phyloP scores from a whole-genome alignment of 2,329 filamentous ascomycete genomes.

The Claviceps citrina region DNA sequence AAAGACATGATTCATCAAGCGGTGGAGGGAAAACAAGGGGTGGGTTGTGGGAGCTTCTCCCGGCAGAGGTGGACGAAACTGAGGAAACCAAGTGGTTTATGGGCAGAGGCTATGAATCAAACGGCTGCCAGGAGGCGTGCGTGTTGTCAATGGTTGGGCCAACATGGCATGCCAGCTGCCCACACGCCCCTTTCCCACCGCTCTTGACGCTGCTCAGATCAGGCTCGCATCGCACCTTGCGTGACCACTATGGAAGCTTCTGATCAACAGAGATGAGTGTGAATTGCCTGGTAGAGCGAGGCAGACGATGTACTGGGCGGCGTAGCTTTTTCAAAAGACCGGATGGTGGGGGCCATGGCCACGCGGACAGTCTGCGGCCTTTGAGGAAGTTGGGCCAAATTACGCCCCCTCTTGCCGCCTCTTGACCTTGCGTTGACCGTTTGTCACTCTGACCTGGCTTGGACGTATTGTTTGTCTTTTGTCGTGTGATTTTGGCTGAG shows the following conservation, averaged over 20 bases:
- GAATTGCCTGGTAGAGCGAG: background rate
- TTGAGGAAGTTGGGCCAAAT: no score
- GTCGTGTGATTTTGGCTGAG: no score
- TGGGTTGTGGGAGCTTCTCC: no score
- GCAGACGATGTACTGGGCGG: background rate
- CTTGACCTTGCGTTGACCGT: background rate
- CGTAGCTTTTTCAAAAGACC: background rate
- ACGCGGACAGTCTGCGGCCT: background rate
- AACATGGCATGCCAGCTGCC: background rate
- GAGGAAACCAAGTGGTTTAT: background rate
- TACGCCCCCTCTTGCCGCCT: no score
- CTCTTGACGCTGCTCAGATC: background rate
- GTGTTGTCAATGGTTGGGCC: background rate
- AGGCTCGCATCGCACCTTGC: background rate
- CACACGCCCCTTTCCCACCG: background rate
- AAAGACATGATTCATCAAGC: conserved; percentile 1
- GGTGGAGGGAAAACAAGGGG: background rate
- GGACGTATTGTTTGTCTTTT: no score
- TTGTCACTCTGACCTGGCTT: background rate
- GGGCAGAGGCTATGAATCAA: background rate
- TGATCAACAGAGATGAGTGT: background rate
- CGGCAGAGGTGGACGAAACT: background rate
- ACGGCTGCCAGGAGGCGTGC: background rate
- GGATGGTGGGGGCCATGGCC: background rate
- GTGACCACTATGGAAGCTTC: background rate